Evolutionary conservation across 371 early-diverging fungal genomes (phyloP), one percentile per base, ranked within the genome.

Genomic region (Chytridiales sp.): DNA sequence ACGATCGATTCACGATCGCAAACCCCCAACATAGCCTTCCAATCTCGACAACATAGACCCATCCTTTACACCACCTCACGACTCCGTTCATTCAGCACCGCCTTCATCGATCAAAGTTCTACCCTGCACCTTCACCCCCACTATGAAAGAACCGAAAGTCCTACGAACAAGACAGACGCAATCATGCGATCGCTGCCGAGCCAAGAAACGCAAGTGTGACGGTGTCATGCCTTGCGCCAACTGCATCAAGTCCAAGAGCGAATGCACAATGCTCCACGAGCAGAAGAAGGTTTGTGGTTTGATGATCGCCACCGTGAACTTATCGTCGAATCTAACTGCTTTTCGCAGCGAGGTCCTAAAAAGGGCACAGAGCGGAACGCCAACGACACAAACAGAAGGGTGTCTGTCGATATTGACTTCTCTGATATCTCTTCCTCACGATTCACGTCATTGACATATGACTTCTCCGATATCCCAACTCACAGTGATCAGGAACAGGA

Each of bases 331-430:
- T n/a, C n/a, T n/a, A n/a, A n/a, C n/a, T n/a, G n/a, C n/a, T n/a
- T n/a, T n/a, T n/a, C n/a, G n/a, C n/a, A n/a, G n/a, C 52, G 73
- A 13, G 73, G 73, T n/a, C 73, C 73, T 4, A 72, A 72, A 46
- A 59, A 47, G 32, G 44, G 21, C 22, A 44, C 13, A 22, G 44
- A 44, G 13, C 44, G 8, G 38, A 17, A 38, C 38, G 38, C 17
- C 11, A 9, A 8, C 11, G 38, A 17, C n/a, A n/a, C n/a, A 17
- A 38, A 17, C 17, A 38, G 38, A 8, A 9, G 11, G 38, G 17
- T 38, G 11, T 8, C 38, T 17, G 8, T 38, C 11, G 38, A 38
- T 8, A 17, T 17, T 9, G 38, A 17, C 11, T 9, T 9, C 38
- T 8, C 11, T 38, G 38, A 17, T 8, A 8, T 17, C 11, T 38